Conservation (phyloP, 345 rosid genomes). For the Sonneratia alba region DNA sequence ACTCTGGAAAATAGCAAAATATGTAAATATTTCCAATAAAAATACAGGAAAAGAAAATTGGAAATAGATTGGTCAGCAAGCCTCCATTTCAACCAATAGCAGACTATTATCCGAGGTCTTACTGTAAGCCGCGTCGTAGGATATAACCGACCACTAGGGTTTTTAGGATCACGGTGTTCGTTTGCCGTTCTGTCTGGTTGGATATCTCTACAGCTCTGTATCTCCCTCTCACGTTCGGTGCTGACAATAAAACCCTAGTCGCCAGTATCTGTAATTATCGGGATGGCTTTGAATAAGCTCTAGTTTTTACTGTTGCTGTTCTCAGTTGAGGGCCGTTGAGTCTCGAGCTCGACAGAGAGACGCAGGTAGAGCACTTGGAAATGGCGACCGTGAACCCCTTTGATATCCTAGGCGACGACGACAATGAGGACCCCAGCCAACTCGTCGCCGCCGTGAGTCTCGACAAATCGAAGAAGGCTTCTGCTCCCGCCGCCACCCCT, state of each 20-base stretch:
- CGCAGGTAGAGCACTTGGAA: conserved; percentile 1
- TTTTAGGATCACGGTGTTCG: conserved; percentile 31
- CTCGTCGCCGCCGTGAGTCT: conserved; percentile 38
- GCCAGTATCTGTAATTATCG: conserved; percentile 3
- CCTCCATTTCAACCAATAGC: not conserved
- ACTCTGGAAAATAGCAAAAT: no score
- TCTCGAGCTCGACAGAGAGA: not conserved
- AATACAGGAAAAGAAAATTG: no score
- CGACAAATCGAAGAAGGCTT: conserved; percentile 57
- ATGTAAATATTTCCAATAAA: no score
- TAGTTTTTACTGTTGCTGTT: conserved; percentile 26
- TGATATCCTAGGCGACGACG: conserved; percentile 71
- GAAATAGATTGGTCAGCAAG: not conserved
- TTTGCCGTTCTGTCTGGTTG: conserved; percentile 35
- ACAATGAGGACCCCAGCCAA: conserved; percentile 69
- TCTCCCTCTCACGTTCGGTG: not conserved
- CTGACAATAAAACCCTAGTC: conserved; percentile 4
- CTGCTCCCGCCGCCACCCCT: conserved; percentile 14
- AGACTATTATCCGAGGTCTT: not conserved
- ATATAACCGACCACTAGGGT: conserved; percentile 21
- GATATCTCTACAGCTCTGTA: conserved; percentile 15
- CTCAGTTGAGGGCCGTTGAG: not conserved
- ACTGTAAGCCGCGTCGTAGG: conserved; percentile 13
- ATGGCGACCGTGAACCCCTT: conserved; percentile 93
- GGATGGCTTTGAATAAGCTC: conserved; percentile 29